Evolutionary conservation across 78 protist genomes (phyloP), one percentile per base, ranked within the genome.

Genomic region (Cavenderia fasciculata): DNA sequence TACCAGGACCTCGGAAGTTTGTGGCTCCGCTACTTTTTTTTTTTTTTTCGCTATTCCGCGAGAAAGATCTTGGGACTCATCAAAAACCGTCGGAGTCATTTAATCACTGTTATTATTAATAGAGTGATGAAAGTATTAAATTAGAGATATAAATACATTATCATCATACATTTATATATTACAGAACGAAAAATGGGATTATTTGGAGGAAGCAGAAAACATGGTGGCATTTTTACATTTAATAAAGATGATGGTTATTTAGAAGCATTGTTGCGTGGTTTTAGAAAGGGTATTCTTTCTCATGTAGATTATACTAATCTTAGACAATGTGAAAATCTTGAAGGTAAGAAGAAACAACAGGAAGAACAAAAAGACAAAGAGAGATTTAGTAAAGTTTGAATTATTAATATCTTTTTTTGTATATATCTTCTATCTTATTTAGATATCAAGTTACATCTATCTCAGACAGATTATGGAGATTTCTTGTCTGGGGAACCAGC

Each of bases 311-410:
- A 98, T 93, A 5, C 59, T 43, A 98, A 98, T 75, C 71, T 98
- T 40, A n/a, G 70, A 34, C 99, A 98, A 93, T 98, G 99, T 91
- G 99, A 97, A 23, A 72, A 95, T 23, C 88, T 98, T 7, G 99
- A 97, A 25, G 99, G 96, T 95, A 66, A 46, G 86, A 52, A 52
- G 10, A 12, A 52, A 52, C 21, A 21, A 52, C 31, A 52, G 11
- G 59, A 52, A 44, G 6, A 44, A 44, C 10, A 44, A 11, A 6
- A 44, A 6, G 10, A 44, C 49, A 44, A 6, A 44, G 49, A 11
- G 10, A 44, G 6, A 11, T 44, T 11, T 6, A 6, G 6, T 44
- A 44, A 44, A 44, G 21, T 10, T 44, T 44, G 49, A 11, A 11
- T 44, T 44, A 11, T 44, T 56, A 25, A 10, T 56, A 56, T 12